phyloP scores from a whole-genome alignment of 2,329 filamentous ascomycete species.

The Sordariomycetes sp. region DNA sequence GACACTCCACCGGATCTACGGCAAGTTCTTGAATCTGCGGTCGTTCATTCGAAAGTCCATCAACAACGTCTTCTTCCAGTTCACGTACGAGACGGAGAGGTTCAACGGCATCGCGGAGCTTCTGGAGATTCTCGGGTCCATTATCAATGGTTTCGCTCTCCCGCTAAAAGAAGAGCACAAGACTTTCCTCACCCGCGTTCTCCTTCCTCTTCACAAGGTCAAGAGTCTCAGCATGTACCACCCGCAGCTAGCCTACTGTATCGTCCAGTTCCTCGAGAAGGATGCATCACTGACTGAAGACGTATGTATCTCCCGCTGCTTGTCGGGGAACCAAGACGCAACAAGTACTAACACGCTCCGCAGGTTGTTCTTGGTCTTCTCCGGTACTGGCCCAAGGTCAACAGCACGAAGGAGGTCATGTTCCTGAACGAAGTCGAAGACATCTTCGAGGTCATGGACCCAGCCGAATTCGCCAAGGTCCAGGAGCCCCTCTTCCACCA shows the following conservation, averaged over 20 bases:
- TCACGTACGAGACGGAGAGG: slow-evolving; percentile 95
- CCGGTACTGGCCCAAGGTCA: slow-evolving; percentile 98
- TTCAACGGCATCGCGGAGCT: slow-evolving; percentile 98
- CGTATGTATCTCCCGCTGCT: slow-evolving; percentile 34
- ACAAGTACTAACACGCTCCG: slow-evolving; percentile 9
- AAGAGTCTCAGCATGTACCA: slow-evolving; percentile 99
- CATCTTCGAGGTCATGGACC: slow-evolving; percentile 99
- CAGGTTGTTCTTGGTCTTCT: slow-evolving; percentile 88
- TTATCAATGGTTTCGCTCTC: slow-evolving; percentile 96
- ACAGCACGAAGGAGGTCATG: slow-evolving; percentile 99
- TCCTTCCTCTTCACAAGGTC: slow-evolving; percentile 92
- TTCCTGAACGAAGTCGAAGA: slow-evolving; percentile 98
- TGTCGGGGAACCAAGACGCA: not conserved
- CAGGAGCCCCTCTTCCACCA: slow-evolving; percentile 97
- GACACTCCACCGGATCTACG: slow-evolving; percentile 93
- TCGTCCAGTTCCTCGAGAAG: slow-evolving; percentile 97
- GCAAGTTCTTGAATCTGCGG: slow-evolving; percentile 94
- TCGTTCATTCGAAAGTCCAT: slow-evolving; percentile 97
- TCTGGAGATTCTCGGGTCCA: slow-evolving; percentile 91
- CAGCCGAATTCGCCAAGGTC: slow-evolving; percentile 95
- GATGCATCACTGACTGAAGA: slow-evolving; percentile 96
- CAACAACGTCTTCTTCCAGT: slow-evolving; percentile 99
- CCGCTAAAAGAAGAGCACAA: slow-evolving; percentile 98
- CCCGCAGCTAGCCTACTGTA: slow-evolving; percentile 95
- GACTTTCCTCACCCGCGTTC: slow-evolving; percentile 85